Conservation (phyloP, 176 grass and related monocot species). For the Canna indica region DNA sequence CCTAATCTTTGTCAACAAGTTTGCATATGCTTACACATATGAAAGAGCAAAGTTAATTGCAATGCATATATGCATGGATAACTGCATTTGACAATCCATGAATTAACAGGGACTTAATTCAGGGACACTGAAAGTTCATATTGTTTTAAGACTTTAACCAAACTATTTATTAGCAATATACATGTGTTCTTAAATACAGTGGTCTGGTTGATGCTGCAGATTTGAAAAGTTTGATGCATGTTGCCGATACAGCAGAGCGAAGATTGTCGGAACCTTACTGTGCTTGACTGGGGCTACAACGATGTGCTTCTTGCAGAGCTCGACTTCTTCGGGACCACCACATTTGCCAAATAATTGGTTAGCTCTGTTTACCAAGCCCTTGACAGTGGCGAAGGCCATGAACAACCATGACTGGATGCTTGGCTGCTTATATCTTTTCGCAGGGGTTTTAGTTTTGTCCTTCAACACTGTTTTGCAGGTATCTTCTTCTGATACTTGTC, state of each 20-base stretch:
- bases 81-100: neutral
- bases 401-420: conserved; percentile 37
- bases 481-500: too few species aligned
- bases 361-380: neutral
- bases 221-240: conserved; percentile 43
- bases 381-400: neutral
- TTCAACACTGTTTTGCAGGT: conserved; percentile 46
- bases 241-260: conserved; percentile 55
- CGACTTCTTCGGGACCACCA: conserved; percentile 16
- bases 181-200: too few species aligned
- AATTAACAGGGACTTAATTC: too few species aligned
- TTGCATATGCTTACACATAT: too few species aligned
- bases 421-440: conserved; percentile 49
- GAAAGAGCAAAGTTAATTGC: too few species aligned
- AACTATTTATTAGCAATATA: too few species aligned
- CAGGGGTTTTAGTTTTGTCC: conserved; percentile 22
- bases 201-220: too few species aligned
- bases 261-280: conserved; percentile 45
- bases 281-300: conserved; percentile 45
- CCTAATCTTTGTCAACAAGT: neutral
- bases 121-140: too few species aligned
- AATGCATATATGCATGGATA: too few species aligned
- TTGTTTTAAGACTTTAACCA: too few species aligned
- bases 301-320: conserved; percentile 60
- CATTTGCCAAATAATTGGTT: neutral